phyloP scores from a whole-genome alignment of 805 yeast genomes.

The Metschnikowia matae region DNA sequence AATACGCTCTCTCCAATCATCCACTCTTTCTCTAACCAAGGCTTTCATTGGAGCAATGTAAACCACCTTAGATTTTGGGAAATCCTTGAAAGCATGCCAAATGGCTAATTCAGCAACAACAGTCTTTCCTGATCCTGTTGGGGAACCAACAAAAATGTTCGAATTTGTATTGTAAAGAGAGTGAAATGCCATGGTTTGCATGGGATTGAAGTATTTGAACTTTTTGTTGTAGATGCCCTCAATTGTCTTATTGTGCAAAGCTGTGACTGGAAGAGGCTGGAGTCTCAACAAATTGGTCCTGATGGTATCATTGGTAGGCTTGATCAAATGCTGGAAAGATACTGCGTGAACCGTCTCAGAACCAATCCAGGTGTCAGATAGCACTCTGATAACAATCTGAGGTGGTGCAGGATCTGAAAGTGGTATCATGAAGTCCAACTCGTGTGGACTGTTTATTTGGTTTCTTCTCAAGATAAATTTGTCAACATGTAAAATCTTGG shows the following conservation, averaged over 20 bases:
- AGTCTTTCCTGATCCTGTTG: constrained; percentile 98
- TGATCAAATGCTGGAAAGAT: constrained; percentile 83
- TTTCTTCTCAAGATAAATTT: constrained; percentile 64
- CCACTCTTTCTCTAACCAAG: constrained; percentile 75
- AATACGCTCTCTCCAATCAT: constrained; percentile 66
- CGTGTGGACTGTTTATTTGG: constrained; percentile 53
- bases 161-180: constrained; percentile 74
- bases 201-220: constrained; percentile 90
- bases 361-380: constrained; percentile 89
- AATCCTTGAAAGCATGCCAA: constrained; percentile 89
- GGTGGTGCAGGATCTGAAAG: constrained; percentile 85
- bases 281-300: constrained; percentile 75
- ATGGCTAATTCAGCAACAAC: constrained; percentile 95
- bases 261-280: constrained; percentile 82
- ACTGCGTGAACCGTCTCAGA: constrained; percentile 71
- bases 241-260: constrained; percentile 62
- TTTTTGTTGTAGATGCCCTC: constrained; percentile 63
- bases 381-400: constrained; percentile 72
- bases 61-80: constrained; percentile 75
- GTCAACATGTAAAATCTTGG: constrained; percentile 75
- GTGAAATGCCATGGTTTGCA: constrained; percentile 97
- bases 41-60: constrained; percentile 92
- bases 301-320: constrained; percentile 83
- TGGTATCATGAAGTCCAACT: constrained; percentile 90
- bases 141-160: constrained; percentile 91